Evolutionary conservation across 1,139 yeast genomes (phyloP).

Genomic region (Hyphopichia burtonii): DNA sequence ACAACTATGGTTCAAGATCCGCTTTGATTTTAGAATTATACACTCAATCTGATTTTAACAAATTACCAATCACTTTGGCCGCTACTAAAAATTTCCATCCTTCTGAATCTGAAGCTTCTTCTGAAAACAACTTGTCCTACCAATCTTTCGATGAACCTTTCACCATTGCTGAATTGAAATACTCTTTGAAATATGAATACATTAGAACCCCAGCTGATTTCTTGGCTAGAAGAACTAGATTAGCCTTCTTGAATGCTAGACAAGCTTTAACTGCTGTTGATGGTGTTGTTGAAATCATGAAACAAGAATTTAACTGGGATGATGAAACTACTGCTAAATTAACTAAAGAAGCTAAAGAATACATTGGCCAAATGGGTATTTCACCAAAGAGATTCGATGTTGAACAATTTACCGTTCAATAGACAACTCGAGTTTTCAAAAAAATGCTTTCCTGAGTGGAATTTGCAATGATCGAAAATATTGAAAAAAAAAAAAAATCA

Average conservation of each 20-base stretch:
- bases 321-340: constrained; percentile 57
- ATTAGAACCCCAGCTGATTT: constrained; percentile 87
- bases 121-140: constrained; percentile 40
- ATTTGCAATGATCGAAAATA: too few relatives aligned
- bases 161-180: constrained; percentile 87
- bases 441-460: too few relatives aligned
- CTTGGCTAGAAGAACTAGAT: constrained; percentile 89
- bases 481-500: not conserved
- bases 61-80: constrained; percentile 64
- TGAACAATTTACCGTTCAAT: constrained; percentile 14
- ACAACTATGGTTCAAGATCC: constrained; percentile 89
- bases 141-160: constrained; percentile 77
- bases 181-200: constrained; percentile 80
- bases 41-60: constrained; percentile 50
- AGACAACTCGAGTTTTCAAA: too few relatives aligned
- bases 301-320: constrained; percentile 75
- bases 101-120: constrained; percentile 30
- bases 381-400: constrained; percentile 39
- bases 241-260: constrained; percentile 87
- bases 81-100: constrained; percentile 35
- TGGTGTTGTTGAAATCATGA: constrained; percentile 84
- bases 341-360: constrained; percentile 51
- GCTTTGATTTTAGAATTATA: constrained; percentile 72
- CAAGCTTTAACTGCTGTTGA: constrained; percentile 83
- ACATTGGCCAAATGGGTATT: constrained; percentile 61